Evolutionary conservation across 768 basidiomycete species (phyloP).

Genomic region (Pleurotus eryngii): DNA sequence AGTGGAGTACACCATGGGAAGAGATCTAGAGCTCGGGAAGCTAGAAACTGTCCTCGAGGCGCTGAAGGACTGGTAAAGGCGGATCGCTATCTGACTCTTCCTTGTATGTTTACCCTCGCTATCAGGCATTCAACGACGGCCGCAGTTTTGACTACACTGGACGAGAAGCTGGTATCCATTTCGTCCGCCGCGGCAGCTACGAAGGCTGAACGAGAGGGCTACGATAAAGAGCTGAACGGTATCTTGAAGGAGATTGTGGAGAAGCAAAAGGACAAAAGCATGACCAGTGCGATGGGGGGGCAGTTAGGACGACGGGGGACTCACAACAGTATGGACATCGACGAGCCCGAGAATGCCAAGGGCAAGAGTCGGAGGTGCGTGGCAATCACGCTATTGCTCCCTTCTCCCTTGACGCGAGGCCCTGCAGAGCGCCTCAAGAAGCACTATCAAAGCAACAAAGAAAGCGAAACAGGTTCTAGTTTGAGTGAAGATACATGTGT

Average conservation of each 20-base stretch:
- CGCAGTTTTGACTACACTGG: constrained; percentile 67
- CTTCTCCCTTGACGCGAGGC: background rate
- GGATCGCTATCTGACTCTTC: constrained; percentile 16
- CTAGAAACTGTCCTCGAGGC: constrained; percentile 58
- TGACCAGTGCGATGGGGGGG: constrained; percentile 26
- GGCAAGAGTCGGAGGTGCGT: constrained; percentile 65
- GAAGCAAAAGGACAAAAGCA: constrained; percentile 56
- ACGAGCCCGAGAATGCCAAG: constrained; percentile 49
- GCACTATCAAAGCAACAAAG: constrained; percentile 42
- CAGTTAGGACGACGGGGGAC: constrained; percentile 12
- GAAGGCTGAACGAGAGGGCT: constrained; percentile 43
- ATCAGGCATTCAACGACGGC: constrained; percentile 69
- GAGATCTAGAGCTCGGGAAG: constrained; percentile 82
- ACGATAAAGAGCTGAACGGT: constrained; percentile 51
- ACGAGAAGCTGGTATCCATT: constrained; percentile 63
- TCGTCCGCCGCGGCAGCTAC: constrained; percentile 36
- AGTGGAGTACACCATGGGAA: constrained; percentile 88
- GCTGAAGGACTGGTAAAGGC: constrained; percentile 57
- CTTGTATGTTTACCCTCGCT: background rate
- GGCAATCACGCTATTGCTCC: background rate
- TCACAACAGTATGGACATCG: constrained; percentile 57
- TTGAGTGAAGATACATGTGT: constrained; percentile 19
- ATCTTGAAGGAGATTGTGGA: constrained; percentile 62
- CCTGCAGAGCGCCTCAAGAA: constrained; percentile 36
- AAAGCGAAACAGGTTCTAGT: constrained; percentile 57